Evolutionary conservation across 2,329 filamentous ascomycete species (phyloP), one percentile per base, ranked within the genome.

Genomic region (Myriosclerotinia curreyana): DNA sequence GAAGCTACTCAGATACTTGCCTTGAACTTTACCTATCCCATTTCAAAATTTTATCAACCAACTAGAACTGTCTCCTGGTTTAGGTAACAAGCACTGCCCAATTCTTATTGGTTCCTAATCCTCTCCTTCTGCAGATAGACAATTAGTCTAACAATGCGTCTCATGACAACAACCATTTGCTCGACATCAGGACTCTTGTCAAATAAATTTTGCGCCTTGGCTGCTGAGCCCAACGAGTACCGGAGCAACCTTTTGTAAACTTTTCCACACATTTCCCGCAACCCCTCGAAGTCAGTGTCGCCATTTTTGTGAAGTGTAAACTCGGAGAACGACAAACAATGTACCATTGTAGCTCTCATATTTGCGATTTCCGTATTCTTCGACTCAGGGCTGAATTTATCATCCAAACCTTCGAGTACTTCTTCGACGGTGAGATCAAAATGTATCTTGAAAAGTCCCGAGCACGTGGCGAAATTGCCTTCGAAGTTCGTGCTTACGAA

Each of bases 321-420:
- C 5, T 46, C 14, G 14, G 20, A 14, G 42, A 59, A 49, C 9
- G 55, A 59, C 1, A 17, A 49, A 25, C 20, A 34, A 3, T 59
- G 28, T 7, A 17, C 20, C 55, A 59, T 59, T 48, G 55, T 36
- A 14, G 28, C 55, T 38, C 55, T 59, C 7, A 59, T n/a, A 28
- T 59, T 36, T 8, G 12, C 42, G 1, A 59, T 49, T 25, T 59
- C 44, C 9, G 31, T 36, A 3, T 25, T 22, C 8, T 36, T 46
- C 7, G 55, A 59, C 9, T 17, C 28, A 2, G 20, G 11, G n/a
- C 28, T 7, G 22, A 36, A 48, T 20, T 49, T 59, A 4, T 12
- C 20, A 11, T 22, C 5, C 15, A 4, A 17, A 6, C n/a, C 55
- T 25, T 38, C 3, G 12, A n/a, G 11, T 12, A 49, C 42, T 17